Evolutionary conservation across 148 eudicot genomes (phyloP), one percentile per base, ranked within the genome.

Genomic region (Silene uniflora): DNA sequence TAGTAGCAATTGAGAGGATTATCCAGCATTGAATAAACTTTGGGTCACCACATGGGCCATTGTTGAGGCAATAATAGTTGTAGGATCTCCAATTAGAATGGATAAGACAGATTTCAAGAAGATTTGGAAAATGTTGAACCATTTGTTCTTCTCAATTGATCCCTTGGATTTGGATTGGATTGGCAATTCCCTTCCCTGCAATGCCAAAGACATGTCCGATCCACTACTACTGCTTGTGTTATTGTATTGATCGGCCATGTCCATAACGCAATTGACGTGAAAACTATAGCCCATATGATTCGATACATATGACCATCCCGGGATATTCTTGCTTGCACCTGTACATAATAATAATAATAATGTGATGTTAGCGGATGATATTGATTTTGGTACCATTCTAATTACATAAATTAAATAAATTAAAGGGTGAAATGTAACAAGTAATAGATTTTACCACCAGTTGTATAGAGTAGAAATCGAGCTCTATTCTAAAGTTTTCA

Each of bases 81-180:
- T 72, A 6, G 81, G 76, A 56, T 78, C 81, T 0, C 81, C 81
- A 22, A 78, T 49, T 55, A 78, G 72, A 55, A 78, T 78, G 39
- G 76, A 23, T 10, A 78, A 13, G 3, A 78, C 73, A 0, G 73
- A 23, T 39, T 24, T 54, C 4, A 78, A 10, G 58, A 78, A 78
- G 4, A 78, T 42, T 35, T 65, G 18, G 13, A 78, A 12, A 19
- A 73, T 23, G 23, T 66, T 12, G 58, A 65, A 0, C 72, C 76
- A 78, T 13, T 78, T 63, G 35, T 21, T 78, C 6, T 52, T 60
- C 1, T 42, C 29, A 25, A 61, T 46, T 12, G 6, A 3, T 44
- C 47, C 55, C 32, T 62, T 71, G 63, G 71, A 71, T 10, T 62
- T 71, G 3, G 23, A 21, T 47, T 4, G 69, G 19, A 71, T 32